These are phyloP conservation scores for Anastatica hierochuntica DNA, from an alignment of 345 rosid species.

Conservation along the genomic window DNA sequence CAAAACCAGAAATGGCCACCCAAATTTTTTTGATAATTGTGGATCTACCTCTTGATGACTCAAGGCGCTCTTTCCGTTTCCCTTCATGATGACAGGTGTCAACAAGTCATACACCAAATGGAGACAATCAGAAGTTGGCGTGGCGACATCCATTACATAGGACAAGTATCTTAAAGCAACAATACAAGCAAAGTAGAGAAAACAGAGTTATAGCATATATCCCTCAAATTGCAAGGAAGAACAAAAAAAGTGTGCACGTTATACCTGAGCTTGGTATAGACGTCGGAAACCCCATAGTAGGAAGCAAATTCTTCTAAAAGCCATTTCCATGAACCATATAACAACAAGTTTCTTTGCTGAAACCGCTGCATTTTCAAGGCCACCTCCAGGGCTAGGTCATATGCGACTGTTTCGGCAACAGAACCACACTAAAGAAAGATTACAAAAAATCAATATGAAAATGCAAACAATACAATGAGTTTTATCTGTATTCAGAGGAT, in stretches of 20 bases:
- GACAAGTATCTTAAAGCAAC: constrained; percentile 64
- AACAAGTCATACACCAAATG: constrained; percentile 71
- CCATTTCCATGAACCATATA: constrained; percentile 97
- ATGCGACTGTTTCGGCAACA: constrained; percentile 96
- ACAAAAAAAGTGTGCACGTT: neutral
- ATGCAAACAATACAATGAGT: neutral
- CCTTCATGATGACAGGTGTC: constrained; percentile 82
- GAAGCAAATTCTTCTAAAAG: constrained; percentile 82
- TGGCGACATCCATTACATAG: constrained; percentile 95
- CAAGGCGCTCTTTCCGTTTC: constrained; percentile 60
- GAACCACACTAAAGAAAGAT: constrained; percentile 62
- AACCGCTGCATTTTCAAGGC: constrained; percentile 84
- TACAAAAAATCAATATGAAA: constrained; percentile 9
- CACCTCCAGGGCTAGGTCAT: constrained; percentile 81
- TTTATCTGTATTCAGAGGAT: constrained; percentile 2
- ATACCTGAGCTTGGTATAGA: constrained; percentile 84
- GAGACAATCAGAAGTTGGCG: constrained; percentile 95
- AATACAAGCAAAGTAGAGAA: constrained; percentile 6
- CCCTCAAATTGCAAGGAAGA: constrained; percentile 1
- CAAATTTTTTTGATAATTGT: neutral
- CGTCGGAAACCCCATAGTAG: constrained; percentile 88
- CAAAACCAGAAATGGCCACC: neutral
- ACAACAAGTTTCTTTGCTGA: constrained; percentile 76
- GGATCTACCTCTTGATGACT: constrained; percentile 95
- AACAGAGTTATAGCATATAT: constrained; percentile 4